Conservation (phyloP, 441 rosid species). For the Isatis lusitanica region DNA sequence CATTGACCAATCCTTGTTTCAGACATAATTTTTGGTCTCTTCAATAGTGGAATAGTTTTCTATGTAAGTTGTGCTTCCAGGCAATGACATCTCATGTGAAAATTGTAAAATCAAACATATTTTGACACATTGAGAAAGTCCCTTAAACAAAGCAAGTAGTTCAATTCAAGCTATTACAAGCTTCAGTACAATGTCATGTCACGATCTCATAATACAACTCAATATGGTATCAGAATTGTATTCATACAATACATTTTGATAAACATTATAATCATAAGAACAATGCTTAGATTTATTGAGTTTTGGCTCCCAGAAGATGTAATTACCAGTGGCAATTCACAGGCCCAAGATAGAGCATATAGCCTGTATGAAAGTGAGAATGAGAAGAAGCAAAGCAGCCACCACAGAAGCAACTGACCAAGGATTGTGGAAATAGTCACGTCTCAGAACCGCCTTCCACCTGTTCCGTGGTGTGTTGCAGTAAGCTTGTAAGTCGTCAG, state of each 20-base stretch:
- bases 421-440: no score
- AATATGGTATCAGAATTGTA: background rate
- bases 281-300: background rate
- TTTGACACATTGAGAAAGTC: slow-evolving; percentile 2
- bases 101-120: background rate
- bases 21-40: slow-evolving; percentile 21
- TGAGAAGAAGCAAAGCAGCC: slow-evolving; percentile 24
- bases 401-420: slow-evolving; percentile 25
- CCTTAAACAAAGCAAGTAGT: background rate
- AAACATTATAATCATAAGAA: background rate
- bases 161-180: background rate
- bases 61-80: background rate
- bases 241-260: no score
- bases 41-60: background rate
- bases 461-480: no score
- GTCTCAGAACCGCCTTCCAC: no score
- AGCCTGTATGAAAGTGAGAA: slow-evolving; percentile 30
- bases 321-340: slow-evolving; percentile 9
- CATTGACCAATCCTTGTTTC: slow-evolving; percentile 32
- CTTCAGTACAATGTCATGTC: slow-evolving; percentile 4
- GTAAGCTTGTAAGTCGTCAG: no score
- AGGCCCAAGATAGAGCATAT: slow-evolving; percentile 27
- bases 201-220: background rate
- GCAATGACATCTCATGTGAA: background rate
- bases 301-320: background rate